These are phyloP conservation scores for Nicotiana attenuata DNA, from an alignment of 257 asterid genomes.

Conservation along the genomic window DNA sequence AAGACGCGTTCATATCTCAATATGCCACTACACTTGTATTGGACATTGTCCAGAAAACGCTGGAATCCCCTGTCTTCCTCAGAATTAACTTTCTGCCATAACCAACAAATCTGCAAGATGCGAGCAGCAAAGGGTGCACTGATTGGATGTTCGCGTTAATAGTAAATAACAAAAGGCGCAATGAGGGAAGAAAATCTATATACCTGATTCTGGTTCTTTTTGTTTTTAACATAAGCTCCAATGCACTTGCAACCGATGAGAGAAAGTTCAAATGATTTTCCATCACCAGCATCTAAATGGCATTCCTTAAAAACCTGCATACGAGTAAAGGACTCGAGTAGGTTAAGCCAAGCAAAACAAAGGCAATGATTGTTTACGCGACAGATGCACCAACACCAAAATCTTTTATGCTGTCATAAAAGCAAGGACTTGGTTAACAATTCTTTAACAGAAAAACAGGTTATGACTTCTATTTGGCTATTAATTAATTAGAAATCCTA, in stretches of 20 bases:
- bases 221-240: constrained; percentile 86
- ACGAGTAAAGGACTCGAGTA: background rate
- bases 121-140: constrained; percentile 8
- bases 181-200: background rate
- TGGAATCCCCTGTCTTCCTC: constrained; percentile 81
- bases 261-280: constrained; percentile 64
- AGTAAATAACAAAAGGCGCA: background rate
- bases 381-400: background rate
- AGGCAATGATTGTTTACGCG: background rate
- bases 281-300: constrained; percentile 39
- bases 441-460: background rate
- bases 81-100: constrained; percentile 80
- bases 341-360: constrained; percentile 1
- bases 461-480: background rate
- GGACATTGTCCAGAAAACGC: constrained; percentile 88
- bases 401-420: background rate
- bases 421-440: background rate
- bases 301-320: constrained; percentile 74
- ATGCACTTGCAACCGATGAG: constrained; percentile 83
- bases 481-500: background rate
- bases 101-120: constrained; percentile 79
- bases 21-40: constrained; percentile 83
- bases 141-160: background rate
- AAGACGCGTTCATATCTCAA: constrained; percentile 90
- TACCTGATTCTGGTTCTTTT: constrained; percentile 94